Evolutionary conservation across 1,284 basidiomycete genomes (phyloP).

Genomic region (Tilletiopsis washingtonensis): DNA sequence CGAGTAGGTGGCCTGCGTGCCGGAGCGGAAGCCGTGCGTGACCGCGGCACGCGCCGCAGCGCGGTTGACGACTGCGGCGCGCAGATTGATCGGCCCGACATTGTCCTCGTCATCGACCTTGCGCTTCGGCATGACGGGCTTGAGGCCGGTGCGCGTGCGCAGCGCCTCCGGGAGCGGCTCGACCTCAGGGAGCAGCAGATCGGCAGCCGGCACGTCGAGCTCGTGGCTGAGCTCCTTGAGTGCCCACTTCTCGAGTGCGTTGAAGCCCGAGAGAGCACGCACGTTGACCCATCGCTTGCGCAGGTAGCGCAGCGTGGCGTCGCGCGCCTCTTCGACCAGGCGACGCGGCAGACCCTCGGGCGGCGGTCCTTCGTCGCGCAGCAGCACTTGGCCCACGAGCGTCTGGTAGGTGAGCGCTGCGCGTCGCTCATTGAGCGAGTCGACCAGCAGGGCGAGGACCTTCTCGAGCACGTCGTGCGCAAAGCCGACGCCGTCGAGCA

Average conservation of each 20-base stretch:
- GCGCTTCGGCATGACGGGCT: background rate
- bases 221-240: slow-evolving; percentile 66
- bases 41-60: slow-evolving; percentile 29
- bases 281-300: slow-evolving; percentile 61
- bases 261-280: slow-evolving; percentile 70
- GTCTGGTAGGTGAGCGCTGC: slow-evolving; percentile 28
- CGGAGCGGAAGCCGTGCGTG: slow-evolving; percentile 10
- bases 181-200: slow-evolving; percentile 22
- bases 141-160: slow-evolving; percentile 1
- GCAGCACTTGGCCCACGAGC: slow-evolving; percentile 32
- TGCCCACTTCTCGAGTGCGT: slow-evolving; percentile 70
- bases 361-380: slow-evolving; percentile 28
- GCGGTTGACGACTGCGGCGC: slow-evolving; percentile 37
- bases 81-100: slow-evolving; percentile 30
- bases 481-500: slow-evolving; percentile 33
- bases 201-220: slow-evolving; percentile 21
- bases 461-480: slow-evolving; percentile 31
- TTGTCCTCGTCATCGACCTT: slow-evolving; percentile 21
- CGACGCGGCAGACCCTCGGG: slow-evolving; percentile 13
- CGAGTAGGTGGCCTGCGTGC: no score
- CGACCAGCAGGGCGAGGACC: slow-evolving; percentile 29
- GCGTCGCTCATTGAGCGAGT: slow-evolving; percentile 28
- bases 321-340: slow-evolving; percentile 25
- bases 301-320: slow-evolving; percentile 26
- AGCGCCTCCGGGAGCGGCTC: background rate